Base-by-base conservation (phyloP, 1,139 yeast species). In the Magnusiomyces ingens region DNA sequence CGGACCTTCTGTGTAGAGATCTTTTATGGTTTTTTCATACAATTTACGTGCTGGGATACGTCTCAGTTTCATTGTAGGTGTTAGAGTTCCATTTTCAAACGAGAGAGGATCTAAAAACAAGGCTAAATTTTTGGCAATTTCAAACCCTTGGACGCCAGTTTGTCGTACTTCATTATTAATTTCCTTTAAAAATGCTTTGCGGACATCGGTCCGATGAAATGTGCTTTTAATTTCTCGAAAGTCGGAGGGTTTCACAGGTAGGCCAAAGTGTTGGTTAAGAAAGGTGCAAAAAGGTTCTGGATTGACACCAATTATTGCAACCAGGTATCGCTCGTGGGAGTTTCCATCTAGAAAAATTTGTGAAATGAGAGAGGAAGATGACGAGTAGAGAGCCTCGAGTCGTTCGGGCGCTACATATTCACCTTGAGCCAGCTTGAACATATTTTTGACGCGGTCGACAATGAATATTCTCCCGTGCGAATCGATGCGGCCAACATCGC, bases 381-480 rank as follows among this genome's bases (percentile, higher is more conserved):
- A 74, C 45, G 82, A 69, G 62, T 84, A 84, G 26, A 72, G 71
- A 64, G 81, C 83, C 64, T 85, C 93, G 57, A 85, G 80, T 67
- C 79, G 82, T 64, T 85, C 94, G 1, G 93, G 90, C 1, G 89
- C 83, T 53, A 85, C 79, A 67, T 85, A 85, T 67, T 85, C 93
- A 57, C 93, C 93, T 67, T 85, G 93, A 1, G 90, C 78, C 61
- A 85, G 74, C 68, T 85, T 85, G 75, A 84, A 85, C 71, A 85
- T 85, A 67, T 85, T 85, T 72, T 85, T 85, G 47, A 84, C 89
- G 58, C 94, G 76, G 64, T 85, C 94, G 60, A 85, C 75, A 55
- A 85, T 82, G 58, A 63, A 71, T 21, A 85, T 65, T 57, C 85
- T 74, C 21, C 87, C 88, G 38, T 73, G 71, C 11, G 62, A 62